These are phyloP conservation scores for Ascochyta pisi DNA, from an alignment of 2,329 filamentous ascomycete species.

Conservation along the genomic window DNA sequence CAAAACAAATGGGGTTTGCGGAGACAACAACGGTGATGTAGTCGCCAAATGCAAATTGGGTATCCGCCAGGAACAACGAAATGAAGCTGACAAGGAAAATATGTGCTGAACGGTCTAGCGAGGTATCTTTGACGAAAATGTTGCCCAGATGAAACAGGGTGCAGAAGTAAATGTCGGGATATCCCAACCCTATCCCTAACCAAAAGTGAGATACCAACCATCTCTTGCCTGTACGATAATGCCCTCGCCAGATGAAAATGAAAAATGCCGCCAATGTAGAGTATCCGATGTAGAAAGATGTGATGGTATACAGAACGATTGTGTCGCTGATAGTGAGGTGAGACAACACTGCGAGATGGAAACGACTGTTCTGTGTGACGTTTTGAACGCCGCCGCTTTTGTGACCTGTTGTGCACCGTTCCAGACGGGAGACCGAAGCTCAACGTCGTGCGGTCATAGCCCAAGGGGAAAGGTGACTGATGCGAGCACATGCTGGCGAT, in stretches of 20 bases:
- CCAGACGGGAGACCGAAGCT: slow-evolving; percentile 46
- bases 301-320: slow-evolving; percentile 33
- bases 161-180: slow-evolving; percentile 22
- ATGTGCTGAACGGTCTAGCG: slow-evolving; percentile 35
- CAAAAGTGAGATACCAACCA: slow-evolving; percentile 18
- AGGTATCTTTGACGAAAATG: slow-evolving; percentile 40
- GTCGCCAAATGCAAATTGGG: slow-evolving; percentile 47
- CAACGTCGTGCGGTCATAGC: slow-evolving; percentile 44
- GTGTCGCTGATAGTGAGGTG: slow-evolving; percentile 29
- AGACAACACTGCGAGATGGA: slow-evolving; percentile 27
- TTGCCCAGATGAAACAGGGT: slow-evolving; percentile 27
- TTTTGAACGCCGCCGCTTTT: slow-evolving; percentile 16
- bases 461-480: slow-evolving; percentile 30
- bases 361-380: slow-evolving; percentile 36
- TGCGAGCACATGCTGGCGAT: slow-evolving; percentile 31
- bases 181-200: slow-evolving; percentile 9
- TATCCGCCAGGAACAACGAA: slow-evolving; percentile 42
- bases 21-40: slow-evolving; percentile 22
- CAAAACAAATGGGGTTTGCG: slow-evolving; percentile 26
- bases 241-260: slow-evolving; percentile 23
- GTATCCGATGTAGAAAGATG: slow-evolving; percentile 26
- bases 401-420: slow-evolving; percentile 36
- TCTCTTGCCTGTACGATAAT: slow-evolving; percentile 27
- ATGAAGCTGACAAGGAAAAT: slow-evolving; percentile 34
- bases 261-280: slow-evolving; percentile 36